These are phyloP conservation scores for Fusarium protoensiforme DNA, from an alignment of 2,329 filamentous ascomycete genomes.

Conservation along the genomic window DNA sequence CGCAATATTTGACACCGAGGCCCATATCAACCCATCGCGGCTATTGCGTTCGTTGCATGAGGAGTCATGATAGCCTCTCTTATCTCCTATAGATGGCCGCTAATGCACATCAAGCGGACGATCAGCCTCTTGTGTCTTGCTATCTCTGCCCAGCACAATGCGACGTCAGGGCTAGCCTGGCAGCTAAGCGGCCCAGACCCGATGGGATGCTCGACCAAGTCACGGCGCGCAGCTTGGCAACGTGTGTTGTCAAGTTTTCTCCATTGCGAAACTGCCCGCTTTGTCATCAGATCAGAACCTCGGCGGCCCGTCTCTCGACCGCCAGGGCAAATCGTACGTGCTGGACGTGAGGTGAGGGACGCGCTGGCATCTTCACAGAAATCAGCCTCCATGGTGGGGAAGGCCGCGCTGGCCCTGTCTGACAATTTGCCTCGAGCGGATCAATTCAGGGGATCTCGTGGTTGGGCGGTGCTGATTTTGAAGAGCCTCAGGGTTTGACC, in stretches of 20 bases:
- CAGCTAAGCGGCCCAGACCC: not conserved
- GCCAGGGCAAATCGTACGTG: conserved; percentile 36
- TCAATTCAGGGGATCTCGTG: conserved; percentile 29
- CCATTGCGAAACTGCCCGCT: not conserved
- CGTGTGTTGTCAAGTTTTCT: not conserved
- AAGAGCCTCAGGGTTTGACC: not conserved
- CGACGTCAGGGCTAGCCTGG: not conserved
- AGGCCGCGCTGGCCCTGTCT: conserved; percentile 28
- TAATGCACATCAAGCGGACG: conserved; percentile 5
- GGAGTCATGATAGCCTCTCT: conserved; percentile 13
- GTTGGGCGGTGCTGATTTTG: conserved; percentile 22
- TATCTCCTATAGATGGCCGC: conserved; percentile 4
- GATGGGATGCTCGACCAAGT: conserved; percentile 1
- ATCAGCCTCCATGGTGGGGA: conserved; percentile 38
- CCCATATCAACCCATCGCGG: not conserved
- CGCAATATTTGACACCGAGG: not conserved
- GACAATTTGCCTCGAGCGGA: conserved; percentile 40
- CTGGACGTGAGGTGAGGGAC: conserved; percentile 6
- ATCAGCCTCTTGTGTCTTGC: not conserved
- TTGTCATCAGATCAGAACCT: not conserved
- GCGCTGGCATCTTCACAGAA: conserved; percentile 32
- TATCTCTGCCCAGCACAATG: not conserved
- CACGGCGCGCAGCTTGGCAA: conserved; percentile 11
- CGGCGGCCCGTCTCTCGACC: conserved; percentile 9
- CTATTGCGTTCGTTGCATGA: not conserved